Conservation (phyloP, 768 basidiomycete species). For the Boletus pseudopeckii region DNA sequence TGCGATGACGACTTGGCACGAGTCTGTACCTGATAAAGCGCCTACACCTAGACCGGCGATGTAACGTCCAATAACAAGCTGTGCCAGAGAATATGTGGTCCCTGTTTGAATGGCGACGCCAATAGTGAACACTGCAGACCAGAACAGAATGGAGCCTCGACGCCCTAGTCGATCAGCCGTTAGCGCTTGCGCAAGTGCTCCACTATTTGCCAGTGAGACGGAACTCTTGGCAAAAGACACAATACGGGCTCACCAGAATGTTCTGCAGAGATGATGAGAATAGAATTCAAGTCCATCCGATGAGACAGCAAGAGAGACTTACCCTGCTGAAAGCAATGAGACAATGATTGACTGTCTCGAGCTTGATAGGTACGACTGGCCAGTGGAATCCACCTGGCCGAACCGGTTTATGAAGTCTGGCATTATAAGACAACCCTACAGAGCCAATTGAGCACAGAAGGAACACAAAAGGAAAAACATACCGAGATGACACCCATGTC, state of each 20-base stretch:
- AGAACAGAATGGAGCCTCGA: slow-evolving; percentile 69
- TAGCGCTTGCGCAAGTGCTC: slow-evolving; percentile 67
- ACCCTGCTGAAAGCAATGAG: slow-evolving; percentile 75
- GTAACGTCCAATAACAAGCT: slow-evolving; percentile 71
- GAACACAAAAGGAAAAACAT: background rate
- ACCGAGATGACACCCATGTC: slow-evolving; percentile 78
- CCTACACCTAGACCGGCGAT: slow-evolving; percentile 78
- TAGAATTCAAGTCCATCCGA: background rate
- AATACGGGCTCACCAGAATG: slow-evolving; percentile 43
- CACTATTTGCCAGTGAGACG: slow-evolving; percentile 34
- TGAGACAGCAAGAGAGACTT: background rate
- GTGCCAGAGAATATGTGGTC: slow-evolving; percentile 54
- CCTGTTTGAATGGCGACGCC: slow-evolving; percentile 70
- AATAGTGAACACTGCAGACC: slow-evolving; percentile 69
- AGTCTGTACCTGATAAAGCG: slow-evolving; percentile 58
- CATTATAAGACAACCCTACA: slow-evolving; percentile 75
- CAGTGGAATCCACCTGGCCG: slow-evolving; percentile 49
- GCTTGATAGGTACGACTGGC: slow-evolving; percentile 50
- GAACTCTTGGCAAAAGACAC: background rate
- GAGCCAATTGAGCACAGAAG: background rate
- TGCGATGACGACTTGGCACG: background rate
- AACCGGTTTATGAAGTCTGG: slow-evolving; percentile 71
- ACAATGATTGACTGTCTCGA: slow-evolving; percentile 75
- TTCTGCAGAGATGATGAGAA: slow-evolving; percentile 28
- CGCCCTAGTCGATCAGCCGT: slow-evolving; percentile 73